Conservation (phyloP, 176 grass and related monocot genomes). For the Oryza glumipatula region DNA sequence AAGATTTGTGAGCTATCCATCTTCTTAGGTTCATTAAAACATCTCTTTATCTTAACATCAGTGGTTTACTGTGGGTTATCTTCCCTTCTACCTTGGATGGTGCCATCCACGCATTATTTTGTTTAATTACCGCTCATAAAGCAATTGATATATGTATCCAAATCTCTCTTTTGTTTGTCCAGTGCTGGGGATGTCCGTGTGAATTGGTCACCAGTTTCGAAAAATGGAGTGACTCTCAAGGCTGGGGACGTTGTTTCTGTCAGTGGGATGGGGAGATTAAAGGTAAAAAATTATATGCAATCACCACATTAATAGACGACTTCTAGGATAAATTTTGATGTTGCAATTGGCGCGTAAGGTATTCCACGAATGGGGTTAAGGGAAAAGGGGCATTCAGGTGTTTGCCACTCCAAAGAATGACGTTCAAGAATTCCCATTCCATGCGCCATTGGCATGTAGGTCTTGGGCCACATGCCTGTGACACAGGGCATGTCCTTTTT, state of each 20-base stretch:
- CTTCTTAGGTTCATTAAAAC: neutral
- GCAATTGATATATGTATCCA: slow-evolving; percentile 20
- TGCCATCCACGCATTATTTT: neutral
- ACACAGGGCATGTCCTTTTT: neutral
- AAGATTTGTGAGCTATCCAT: slow-evolving; percentile 14
- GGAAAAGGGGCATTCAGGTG: neutral
- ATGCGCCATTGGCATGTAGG: neutral
- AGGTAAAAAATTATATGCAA: slow-evolving; percentile 49
- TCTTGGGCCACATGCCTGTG: neutral
- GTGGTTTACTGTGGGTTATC: slow-evolving; percentile 16
- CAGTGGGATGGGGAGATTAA: slow-evolving; percentile 82
- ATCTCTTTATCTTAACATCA: slow-evolving; percentile 26
- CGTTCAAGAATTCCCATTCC: neutral
- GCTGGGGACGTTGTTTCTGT: slow-evolving; percentile 92
- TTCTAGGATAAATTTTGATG: slow-evolving; percentile 23
- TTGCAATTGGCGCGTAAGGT: neutral
- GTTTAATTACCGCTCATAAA: neutral
- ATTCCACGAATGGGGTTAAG: slow-evolving; percentile 2
- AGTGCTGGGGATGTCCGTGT: slow-evolving; percentile 89
- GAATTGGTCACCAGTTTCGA: slow-evolving; percentile 74
- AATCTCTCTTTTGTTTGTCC: slow-evolving; percentile 37
- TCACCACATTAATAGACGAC: neutral
- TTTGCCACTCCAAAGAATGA: neutral
- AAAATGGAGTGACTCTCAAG: slow-evolving; percentile 84
- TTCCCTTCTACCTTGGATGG: neutral